Evolutionary conservation across 345 rosid species (phyloP), one percentile per base, ranked within the genome.

Genomic region (Eutrema yunnanense): DNA sequence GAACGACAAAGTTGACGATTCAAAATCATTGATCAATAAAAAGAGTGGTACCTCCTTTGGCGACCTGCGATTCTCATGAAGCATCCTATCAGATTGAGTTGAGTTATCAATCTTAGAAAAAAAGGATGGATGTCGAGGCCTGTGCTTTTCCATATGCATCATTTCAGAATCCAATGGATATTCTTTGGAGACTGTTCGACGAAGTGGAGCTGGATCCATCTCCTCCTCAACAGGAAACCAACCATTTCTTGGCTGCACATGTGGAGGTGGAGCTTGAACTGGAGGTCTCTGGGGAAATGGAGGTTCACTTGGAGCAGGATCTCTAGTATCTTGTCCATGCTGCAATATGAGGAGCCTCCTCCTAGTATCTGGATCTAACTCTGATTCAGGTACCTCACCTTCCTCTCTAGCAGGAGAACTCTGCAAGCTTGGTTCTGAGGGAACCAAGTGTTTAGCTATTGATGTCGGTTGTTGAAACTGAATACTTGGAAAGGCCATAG

Each of bases 351-450:
- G 97, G 72, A 96, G 97, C 79, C 96, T 78, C 87, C 99, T 88
- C 79, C 98, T 82, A 26, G 97, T 92, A 82, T 90, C 92, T 36
- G 98, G 99, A 85, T 96, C 99, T 77, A 96, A 73, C 79, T 96
- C 99, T 59, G 99, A 92, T 82, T 90, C 98, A 42, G 96, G 98
- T 51, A 92, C 97, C 83, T 96, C 99, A 47, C 99, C 99, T 80
- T 96, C 99, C 85, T 92, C 99, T 77, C 98, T 86, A 53, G 90
- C 97, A 48, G 96, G 99, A 73, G 99, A 96, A 82, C 79, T 83
- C 70, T 86, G 97, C 86, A 89, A 78, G 81, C 83, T 90, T 73
- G 82, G 82, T 70, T 96, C 98, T 55, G 86, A 72, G 70, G 82
- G 85, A 82, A 82, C 87, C 77, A 85, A 54, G 43, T 87, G 87